Conservation (phyloP, 2,329 filamentous ascomycete species). For the Balansia obtecta region DNA sequence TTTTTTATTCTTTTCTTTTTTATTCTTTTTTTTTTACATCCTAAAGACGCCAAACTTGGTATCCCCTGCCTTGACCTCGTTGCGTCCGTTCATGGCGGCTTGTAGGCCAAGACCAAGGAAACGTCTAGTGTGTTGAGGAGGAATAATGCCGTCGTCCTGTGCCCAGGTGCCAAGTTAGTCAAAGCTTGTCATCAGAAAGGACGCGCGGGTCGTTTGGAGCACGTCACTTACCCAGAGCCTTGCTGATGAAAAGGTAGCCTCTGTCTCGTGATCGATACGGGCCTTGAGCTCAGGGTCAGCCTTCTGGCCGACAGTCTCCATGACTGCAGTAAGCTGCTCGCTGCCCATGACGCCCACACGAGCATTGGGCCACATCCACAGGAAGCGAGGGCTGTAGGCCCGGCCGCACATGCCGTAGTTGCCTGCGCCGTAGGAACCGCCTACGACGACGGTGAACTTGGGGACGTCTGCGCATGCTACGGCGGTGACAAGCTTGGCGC, state of each 20-base stretch:
- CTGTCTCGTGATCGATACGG: constrained; percentile 81
- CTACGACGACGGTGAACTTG: constrained; percentile 95
- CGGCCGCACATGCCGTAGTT: constrained; percentile 99
- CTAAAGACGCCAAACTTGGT: constrained; percentile 72
- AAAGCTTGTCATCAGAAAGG: too few species aligned
- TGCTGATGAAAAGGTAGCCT: constrained; percentile 78
- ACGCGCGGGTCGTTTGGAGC: too few species aligned
- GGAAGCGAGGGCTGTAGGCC: constrained; percentile 79
- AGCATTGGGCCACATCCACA: constrained; percentile 98
- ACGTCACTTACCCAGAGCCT: constrained; percentile 63
- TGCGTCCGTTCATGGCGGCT: constrained; percentile 57
- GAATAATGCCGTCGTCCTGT: constrained; percentile 67
- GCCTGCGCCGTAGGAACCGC: constrained; percentile 81
- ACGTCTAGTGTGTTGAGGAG: constrained; percentile 60
- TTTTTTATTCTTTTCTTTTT: neutral
- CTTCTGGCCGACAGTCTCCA: constrained; percentile 83
- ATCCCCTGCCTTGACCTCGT: constrained; percentile 45
- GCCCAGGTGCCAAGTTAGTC: too few species aligned
- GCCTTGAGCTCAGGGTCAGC: constrained; percentile 70
- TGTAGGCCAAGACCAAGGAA: constrained; percentile 62
- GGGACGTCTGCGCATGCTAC: constrained; percentile 90
- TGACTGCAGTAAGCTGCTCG: constrained; percentile 82
- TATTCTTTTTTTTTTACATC: constrained; percentile 42
- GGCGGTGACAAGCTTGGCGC: constrained; percentile 90
- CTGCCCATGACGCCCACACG: constrained; percentile 92